Conservation (phyloP, 139 green algal species). For the Chlamydomonas urium region DNA sequence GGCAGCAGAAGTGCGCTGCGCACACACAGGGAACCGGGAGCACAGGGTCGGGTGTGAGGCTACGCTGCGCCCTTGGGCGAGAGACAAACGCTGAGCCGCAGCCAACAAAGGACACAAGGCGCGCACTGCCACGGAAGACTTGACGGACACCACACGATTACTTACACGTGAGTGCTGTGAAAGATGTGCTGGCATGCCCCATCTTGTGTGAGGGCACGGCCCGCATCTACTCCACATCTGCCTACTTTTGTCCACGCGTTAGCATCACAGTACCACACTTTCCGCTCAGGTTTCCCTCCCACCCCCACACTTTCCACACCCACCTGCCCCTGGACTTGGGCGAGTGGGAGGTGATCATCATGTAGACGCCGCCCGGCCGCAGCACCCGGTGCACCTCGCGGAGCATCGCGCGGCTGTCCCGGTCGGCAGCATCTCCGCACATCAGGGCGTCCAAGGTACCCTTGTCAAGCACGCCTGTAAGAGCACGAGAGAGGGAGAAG, state of each 20-base stretch:
- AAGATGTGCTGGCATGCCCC: background rate
- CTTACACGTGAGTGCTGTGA: background rate
- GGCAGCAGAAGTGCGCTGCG: conserved; percentile 4
- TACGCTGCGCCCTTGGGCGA: background rate
- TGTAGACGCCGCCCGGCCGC: conserved; percentile 28
- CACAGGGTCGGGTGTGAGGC: background rate
- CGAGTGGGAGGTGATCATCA: conserved; percentile 35
- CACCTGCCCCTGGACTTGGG: conserved; percentile 1
- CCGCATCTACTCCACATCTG: background rate
- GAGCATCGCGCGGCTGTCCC: conserved; percentile 24
- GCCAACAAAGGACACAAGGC: too few relatives aligned
- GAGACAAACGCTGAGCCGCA: background rate
- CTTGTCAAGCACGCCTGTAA: conserved; percentile 49
- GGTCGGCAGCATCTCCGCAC: conserved; percentile 31
- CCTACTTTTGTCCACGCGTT: too few relatives aligned
- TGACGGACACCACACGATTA: background rate
- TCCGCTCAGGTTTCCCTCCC: background rate
- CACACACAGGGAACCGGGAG: background rate
- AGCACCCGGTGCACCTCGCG: conserved; percentile 40
- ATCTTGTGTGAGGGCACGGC: background rate
- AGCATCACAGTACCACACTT: too few relatives aligned
- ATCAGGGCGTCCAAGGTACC: conserved; percentile 52
- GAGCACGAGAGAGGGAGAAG: too few relatives aligned
- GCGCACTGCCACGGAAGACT: too few relatives aligned
- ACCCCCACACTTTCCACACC: background rate